Conservation (phyloP, 2,329 filamentous ascomycete genomes). For the Beauveria australis region DNA sequence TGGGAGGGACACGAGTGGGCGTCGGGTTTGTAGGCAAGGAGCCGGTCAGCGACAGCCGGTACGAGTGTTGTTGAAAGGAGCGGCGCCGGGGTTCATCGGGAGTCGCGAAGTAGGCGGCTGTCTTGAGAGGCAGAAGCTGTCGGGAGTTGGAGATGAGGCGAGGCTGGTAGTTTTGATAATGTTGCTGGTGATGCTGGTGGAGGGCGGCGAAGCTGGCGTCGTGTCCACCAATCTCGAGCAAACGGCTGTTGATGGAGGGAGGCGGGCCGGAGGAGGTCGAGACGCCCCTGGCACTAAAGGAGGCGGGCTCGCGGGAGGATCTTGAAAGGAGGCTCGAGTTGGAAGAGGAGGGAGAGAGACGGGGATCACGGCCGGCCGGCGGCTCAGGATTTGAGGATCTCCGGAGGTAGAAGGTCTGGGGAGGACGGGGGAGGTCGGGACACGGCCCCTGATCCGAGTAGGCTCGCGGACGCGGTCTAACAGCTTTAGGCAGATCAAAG, state of each 20-base stretch:
- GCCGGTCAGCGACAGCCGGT: conserved; percentile 32
- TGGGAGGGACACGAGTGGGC: conserved; percentile 41
- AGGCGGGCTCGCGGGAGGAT: conserved; percentile 31
- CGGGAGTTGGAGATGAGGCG: conserved; percentile 29
- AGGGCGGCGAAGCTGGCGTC: conserved; percentile 17
- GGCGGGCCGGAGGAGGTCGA: conserved; percentile 24
- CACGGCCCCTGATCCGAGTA: conserved; percentile 12
- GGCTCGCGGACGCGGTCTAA: conserved; percentile 4
- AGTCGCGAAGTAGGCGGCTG: conserved; percentile 28
- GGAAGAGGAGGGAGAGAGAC: conserved; percentile 10
- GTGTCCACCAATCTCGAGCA: conserved; percentile 23
- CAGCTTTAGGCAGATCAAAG: background rate
- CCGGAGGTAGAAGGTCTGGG: conserved; percentile 19
- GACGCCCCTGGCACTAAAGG: conserved; percentile 28
- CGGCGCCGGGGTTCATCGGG: conserved; percentile 40
- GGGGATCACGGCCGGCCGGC: conserved; percentile 8
- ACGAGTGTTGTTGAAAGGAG: conserved; percentile 37
- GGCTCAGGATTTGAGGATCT: conserved; percentile 29
- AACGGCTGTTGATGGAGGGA: conserved; percentile 24
- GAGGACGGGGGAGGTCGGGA: conserved; percentile 15
- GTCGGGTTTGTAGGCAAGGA: conserved; percentile 24
- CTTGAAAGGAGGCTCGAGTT: conserved; percentile 24
- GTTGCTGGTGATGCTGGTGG: conserved; percentile 17
- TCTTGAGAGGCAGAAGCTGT: conserved; percentile 39
- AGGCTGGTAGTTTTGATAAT: conserved; percentile 11